Percentiles rank a stretch among this genome's conserved stretches.
phyloP scores from a whole-genome alignment of 106 monocot species.

The Allium cepa region DNA sequence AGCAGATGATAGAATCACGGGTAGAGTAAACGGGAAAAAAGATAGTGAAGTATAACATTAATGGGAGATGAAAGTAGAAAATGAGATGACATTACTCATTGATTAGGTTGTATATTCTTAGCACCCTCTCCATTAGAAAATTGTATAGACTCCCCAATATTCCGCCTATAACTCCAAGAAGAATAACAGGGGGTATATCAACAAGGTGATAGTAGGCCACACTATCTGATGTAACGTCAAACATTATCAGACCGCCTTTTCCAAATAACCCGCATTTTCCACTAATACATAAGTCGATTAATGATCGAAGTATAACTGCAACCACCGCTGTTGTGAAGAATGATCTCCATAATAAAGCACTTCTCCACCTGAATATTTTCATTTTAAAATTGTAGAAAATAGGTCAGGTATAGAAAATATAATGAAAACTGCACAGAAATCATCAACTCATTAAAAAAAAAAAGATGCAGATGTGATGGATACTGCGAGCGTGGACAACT shows the following conservation, averaged over 20 bases:
- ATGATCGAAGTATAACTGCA: constrained; percentile 56
- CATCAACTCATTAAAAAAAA: too few relatives aligned
- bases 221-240: constrained; percentile 51
- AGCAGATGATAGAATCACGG: too few relatives aligned
- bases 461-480: too few relatives aligned
- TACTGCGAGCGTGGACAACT: too few relatives aligned
- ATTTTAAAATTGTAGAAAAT: constrained; percentile 1
- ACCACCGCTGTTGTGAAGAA: constrained; percentile 86
- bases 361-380: constrained; percentile 61
- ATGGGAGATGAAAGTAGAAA: constrained; percentile 6
- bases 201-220: constrained; percentile 37
- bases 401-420: too few relatives aligned
- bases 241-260: constrained; percentile 86
- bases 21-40: too few relatives aligned
- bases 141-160: constrained; percentile 78
- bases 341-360: constrained; percentile 67
- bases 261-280: constrained; percentile 81
- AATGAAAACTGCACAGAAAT: too few relatives aligned
- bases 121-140: constrained; percentile 49
- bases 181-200: constrained; percentile 59
- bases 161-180: constrained; percentile 69
- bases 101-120: constrained; percentile 54
- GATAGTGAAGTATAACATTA: background rate
- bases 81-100: constrained; percentile 41
- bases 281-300: constrained; percentile 68